A percentile compares a stretch with the other conserved stretches of the same genome.
phyloP scores from a whole-genome alignment of 768 basidiomycete species.

The Pleurotus salmoneostramineus region DNA sequence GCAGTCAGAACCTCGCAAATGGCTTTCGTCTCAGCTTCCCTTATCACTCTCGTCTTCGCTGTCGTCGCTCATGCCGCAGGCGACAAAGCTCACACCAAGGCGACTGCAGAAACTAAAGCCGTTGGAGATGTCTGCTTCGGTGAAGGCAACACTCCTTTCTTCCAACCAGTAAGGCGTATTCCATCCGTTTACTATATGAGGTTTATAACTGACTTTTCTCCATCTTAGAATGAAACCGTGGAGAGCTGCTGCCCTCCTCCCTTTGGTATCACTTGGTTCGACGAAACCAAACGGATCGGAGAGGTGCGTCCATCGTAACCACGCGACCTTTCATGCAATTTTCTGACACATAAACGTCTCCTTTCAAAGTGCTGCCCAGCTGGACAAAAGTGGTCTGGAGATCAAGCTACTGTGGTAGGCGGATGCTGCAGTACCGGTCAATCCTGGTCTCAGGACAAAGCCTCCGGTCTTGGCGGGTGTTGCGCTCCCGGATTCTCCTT shows the following conservation, averaged over 20 bases:
- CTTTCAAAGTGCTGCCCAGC: background rate
- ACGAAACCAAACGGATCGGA: background rate
- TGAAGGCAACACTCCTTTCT: constrained; percentile 1
- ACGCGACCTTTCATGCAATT: background rate
- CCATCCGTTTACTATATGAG: background rate
- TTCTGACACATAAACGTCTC: background rate
- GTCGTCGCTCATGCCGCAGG: constrained; percentile 1
- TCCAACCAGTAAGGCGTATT: background rate
- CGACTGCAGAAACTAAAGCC: background rate
- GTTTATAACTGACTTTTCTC: background rate
- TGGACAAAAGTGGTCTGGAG: constrained; percentile 1
- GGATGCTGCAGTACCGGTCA: background rate
- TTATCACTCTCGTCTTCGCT: constrained; percentile 1
- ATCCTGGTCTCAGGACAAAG: constrained; percentile 1
- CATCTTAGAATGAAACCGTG: background rate
- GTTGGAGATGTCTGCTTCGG: constrained; percentile 2
- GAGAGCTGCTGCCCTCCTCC: constrained; percentile 1
- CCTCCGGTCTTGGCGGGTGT: constrained; percentile 2
- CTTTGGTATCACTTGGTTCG: constrained; percentile 2
- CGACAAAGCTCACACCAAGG: background rate
- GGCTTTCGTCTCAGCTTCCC: constrained; percentile 2
- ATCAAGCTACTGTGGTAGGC: constrained; percentile 2
- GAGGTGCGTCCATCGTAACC: background rate
- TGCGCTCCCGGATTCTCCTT: background rate
- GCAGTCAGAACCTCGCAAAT: background rate